Percentiles rank a stretch among this genome's conserved stretches.
phyloP scores from a whole-genome alignment of 176 grass and related monocot species.

The Phoenix roebelenii region DNA sequence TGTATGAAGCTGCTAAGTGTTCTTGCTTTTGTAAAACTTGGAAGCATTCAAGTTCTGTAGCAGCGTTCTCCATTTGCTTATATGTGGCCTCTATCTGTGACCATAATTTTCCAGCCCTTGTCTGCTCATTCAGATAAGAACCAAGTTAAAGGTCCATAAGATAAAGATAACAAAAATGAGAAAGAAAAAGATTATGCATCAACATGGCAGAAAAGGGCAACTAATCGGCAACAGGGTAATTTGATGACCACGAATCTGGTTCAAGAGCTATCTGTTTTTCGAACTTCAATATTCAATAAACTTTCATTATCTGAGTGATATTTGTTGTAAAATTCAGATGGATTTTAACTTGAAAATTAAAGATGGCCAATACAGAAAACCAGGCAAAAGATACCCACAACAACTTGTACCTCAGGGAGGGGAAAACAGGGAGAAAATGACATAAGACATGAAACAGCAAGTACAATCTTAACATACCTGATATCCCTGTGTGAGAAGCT shows the following conservation, averaged over 20 bases:
- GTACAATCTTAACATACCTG: conserved; percentile 40
- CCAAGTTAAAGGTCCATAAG: not conserved
- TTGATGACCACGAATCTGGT: no score
- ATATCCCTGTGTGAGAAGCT: conserved; percentile 83
- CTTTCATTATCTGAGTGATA: no score
- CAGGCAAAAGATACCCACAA: no score
- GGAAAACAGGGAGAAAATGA: no score
- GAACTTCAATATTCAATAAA: no score
- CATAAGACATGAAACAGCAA: not conserved
- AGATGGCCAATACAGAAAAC: no score
- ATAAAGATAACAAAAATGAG: not conserved
- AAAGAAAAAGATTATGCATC: not conserved
- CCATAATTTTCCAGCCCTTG: conserved; percentile 49
- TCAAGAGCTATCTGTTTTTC: no score
- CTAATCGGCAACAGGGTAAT: no score
- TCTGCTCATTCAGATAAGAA: conserved; percentile 33
- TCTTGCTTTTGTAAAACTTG: conserved; percentile 88
- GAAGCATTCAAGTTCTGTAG: conserved; percentile 84
- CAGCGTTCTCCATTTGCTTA: conserved; percentile 75
- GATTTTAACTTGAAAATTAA: no score
- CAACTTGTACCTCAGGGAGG: no score
- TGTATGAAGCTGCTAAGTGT: conserved; percentile 47
- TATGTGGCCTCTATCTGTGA: conserved; percentile 71
- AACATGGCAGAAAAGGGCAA: no score
- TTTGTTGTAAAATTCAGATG: no score